Conservation (phyloP, 352 stramenopile genomes). For the Globisporangium spinosum region DNA sequence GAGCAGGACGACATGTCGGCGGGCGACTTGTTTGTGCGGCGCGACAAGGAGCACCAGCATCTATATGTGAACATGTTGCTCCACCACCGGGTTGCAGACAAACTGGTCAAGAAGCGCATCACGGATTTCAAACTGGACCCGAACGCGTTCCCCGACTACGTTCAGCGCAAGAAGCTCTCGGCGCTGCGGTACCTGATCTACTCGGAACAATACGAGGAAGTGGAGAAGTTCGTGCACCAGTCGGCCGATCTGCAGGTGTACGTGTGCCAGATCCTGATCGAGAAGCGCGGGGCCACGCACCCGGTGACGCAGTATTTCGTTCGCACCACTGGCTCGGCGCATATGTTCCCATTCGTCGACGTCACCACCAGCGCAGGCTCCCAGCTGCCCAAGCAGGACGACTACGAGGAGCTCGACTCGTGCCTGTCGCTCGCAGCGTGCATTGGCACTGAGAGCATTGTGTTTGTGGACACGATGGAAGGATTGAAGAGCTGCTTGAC, state of each 20-base stretch:
- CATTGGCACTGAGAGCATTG: constrained; percentile 39
- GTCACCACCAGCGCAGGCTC: constrained; percentile 18
- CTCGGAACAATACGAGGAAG: constrained; percentile 58
- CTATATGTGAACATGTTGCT: constrained; percentile 55
- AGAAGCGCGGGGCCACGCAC: constrained; percentile 35
- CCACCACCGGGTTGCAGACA: constrained; percentile 39
- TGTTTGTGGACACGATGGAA: constrained; percentile 55
- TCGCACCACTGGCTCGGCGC: constrained; percentile 30
- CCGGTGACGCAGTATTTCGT: constrained; percentile 54
- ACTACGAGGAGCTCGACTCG: constrained; percentile 34
- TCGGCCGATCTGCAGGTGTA: constrained; percentile 36
- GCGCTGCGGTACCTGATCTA: constrained; percentile 61
- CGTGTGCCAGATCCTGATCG: constrained; percentile 53
- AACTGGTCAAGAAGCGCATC: constrained; percentile 71
- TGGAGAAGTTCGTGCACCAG: constrained; percentile 33
- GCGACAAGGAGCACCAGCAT: constrained; percentile 31
- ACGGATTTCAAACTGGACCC: constrained; percentile 50
- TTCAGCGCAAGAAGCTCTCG: constrained; percentile 41
- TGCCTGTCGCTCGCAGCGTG: constrained; percentile 48
- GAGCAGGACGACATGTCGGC: constrained; percentile 50
- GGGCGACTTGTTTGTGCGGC: constrained; percentile 53
- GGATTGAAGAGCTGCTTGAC: constrained; percentile 31
- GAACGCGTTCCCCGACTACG: constrained; percentile 53
- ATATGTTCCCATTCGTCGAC: constrained; percentile 49
- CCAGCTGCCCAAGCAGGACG: constrained; percentile 33